Evolutionary conservation across 1,284 basidiomycete species (phyloP), one percentile per base, ranked within the genome.

Genomic region (Apiotrichum sp.): DNA sequence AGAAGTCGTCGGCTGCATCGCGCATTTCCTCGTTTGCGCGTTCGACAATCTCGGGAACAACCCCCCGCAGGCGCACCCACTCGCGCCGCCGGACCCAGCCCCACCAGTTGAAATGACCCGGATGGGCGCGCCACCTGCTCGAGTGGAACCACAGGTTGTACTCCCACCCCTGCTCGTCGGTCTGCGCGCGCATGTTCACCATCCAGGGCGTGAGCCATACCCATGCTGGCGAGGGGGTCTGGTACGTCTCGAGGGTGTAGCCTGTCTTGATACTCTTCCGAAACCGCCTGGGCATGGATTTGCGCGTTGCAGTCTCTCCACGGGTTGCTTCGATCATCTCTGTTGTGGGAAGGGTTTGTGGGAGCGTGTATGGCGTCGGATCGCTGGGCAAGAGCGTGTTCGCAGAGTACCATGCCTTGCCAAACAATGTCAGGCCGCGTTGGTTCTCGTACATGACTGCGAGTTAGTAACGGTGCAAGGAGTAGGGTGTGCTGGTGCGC

Each of bases 401-500:
- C 2, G 68, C 64, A 2, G 74, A 74, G 57, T 74, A 78, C 59
- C 72, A 67, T 1, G 73, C 66, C 51, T 66, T 72, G 13, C 76
- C 76, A 7, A 70, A 63, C 22, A 75, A 55, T 41, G 69, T 61
- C 43, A 76, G 68, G 2, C 75, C 73, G 49, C 76, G 61, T 58
- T 77, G 76, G 55, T 77, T 77, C 60, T 77, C 76, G 50, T 74
- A 77, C 44, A 76, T 61, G 14, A 75, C 75, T 77, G 56, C 2
- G 14, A 13, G 52, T 53, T 41, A 57, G 53, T 39, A 1, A 34
- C 10, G 38, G n/a, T 6, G 36, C 44, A 32, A 51, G 35, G 35
- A 43, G 5, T 13, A 38, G 22, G 22, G 22, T 22, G 22, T 22
- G 22, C 22, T 22, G 22, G 22, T 22, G 22, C 22, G 22, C 22